Conservation (phyloP, 176 grass and related monocot genomes). For the bread wheat (Triticum aestivum) region IWGSC_CS_RefSeq_v2.1 NC_057807.1:338601396-338601895, state of each 20-base stretch:
- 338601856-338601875: not conserved
- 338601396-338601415: not conserved
- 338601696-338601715: not conserved
- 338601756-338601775: not conserved
- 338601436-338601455: not conserved
- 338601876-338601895: not conserved
- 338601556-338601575: not conserved
- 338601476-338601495: not conserved
- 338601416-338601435: not conserved
- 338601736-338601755: not conserved
- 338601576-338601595: not conserved
- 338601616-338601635: not conserved
- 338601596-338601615: not conserved
- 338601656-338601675: not conserved
- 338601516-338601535: not conserved
- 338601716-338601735: not conserved
- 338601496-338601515: not conserved
- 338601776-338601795: not conserved
- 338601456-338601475: not conserved
- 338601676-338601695: not conserved
- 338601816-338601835: not conserved
- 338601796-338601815: not conserved
- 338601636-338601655: not conserved
- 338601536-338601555: not conserved
- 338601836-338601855: not conserved